Evolutionary conservation across 257 asterid species (phyloP), one percentile per base, ranked within the genome.

Genomic region (Buddleja alternifolia): DNA sequence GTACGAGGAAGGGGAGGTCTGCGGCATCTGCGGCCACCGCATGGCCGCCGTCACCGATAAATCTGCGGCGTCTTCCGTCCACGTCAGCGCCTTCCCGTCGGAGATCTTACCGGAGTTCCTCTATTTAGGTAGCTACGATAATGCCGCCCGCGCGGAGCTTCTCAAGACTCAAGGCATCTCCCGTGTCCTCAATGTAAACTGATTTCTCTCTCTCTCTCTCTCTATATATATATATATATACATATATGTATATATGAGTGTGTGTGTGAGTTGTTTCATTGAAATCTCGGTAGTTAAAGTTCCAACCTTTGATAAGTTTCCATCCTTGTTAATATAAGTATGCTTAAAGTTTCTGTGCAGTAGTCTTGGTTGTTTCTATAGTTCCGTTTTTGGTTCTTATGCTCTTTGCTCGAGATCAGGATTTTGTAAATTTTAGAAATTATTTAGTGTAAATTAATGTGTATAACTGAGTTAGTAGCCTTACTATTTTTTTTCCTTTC

Each of bases 71-170:
- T 16, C 85, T 10, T 29, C 87, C 45, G 56, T 75, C 61, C 97
- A 85, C 60, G 74, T 83, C 74, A 88, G 97, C 83, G 96, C 97
- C 58, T 93, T 93, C 69, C 93, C 98, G 34, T 83, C 98, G 47
- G 96, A 90, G 98, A 93, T 93, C 92, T 44, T 93, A 82, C 92
- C 95, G 14, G 98, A 90, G 72, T 93, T 93, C 79, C 93, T 93
- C 32, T 93, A 83, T 65, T 55, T 93, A 83, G 98, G 98, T 3
- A 88, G 97, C 83, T 93, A 88, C 55, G 98, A 90, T 66, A 88
- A 90, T 73, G 98, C 98, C 23, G 86, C 98, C 9, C 88, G 98
- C 2, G 93, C 95, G 1, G 97, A 93, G 75, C 93, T 93, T 66
- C 93, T 93, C 79, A 93, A 88, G 83, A 83, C 94, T 47, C 97